A percentile compares a stretch with the other conserved stretches of the same genome.
Evolutionary conservation across 2,329 filamentous ascomycete genomes (phyloP).

Genomic region (Exophiala viscosa): DNA sequence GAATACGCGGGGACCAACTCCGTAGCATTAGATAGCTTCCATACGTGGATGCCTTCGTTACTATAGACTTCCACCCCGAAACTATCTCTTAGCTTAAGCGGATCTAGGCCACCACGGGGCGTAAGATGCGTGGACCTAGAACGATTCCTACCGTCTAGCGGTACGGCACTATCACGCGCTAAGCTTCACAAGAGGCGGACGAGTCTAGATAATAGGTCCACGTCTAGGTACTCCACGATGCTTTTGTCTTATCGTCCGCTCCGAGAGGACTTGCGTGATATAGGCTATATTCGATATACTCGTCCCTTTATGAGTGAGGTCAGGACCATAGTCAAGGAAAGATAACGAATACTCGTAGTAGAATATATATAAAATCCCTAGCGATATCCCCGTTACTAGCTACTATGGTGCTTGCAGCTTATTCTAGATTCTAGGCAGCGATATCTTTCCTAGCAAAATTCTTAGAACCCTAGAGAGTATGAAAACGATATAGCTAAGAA

Average conservation of each 20-base stretch:
- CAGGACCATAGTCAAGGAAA: too few species aligned
- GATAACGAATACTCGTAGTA: too few species aligned
- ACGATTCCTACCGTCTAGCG: too few species aligned
- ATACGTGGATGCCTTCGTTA: background rate
- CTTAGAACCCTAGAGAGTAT: too few species aligned
- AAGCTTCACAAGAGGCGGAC: too few species aligned
- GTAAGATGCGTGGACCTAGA: background rate
- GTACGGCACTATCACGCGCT: too few species aligned
- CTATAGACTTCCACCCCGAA: background rate
- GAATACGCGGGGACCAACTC: conserved; percentile 5
- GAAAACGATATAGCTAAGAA: background rate
- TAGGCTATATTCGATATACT: background rate
- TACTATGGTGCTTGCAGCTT: background rate
- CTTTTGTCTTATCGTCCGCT: background rate
- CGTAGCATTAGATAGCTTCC: background rate
- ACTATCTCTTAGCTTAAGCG: background rate
- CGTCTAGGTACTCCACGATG: background rate
- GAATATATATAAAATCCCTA: background rate
- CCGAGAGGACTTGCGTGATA: background rate
- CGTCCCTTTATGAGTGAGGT: background rate
- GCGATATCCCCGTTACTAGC: too few species aligned
- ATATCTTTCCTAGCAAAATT: background rate
- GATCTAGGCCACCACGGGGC: background rate
- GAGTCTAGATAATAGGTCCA: too few species aligned
- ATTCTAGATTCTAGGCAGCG: background rate